Conservation (phyloP, 2,329 filamentous ascomycete genomes). For the Exophiala sp. region DNA sequence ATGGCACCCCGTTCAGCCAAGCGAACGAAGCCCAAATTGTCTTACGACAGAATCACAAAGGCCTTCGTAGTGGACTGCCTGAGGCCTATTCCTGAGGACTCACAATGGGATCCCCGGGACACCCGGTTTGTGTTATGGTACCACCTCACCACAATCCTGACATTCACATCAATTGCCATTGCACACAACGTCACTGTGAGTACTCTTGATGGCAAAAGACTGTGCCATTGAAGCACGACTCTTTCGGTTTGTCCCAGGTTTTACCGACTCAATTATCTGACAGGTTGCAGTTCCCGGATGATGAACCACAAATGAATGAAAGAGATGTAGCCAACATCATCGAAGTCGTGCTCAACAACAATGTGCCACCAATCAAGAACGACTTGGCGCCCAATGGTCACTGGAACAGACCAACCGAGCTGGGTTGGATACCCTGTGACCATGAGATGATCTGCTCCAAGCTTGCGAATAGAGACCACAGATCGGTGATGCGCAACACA, state of each 20-base stretch:
- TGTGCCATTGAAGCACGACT: no score
- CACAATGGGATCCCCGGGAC: conserved; percentile 5
- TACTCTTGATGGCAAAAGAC: no score
- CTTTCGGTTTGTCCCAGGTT: no score
- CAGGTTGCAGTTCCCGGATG: neutral
- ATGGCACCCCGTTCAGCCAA: neutral
- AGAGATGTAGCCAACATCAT: conserved; percentile 7
- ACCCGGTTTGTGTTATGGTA: conserved; percentile 19
- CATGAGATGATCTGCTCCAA: conserved; percentile 16
- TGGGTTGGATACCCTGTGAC: conserved; percentile 19
- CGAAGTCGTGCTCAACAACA: neutral
- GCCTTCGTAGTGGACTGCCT: neutral
- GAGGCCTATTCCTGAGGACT: no score
- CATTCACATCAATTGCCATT: conserved; percentile 8
- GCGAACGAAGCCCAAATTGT: neutral
- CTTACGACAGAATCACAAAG: conserved; percentile 1
- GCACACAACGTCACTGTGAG: conserved; percentile 5
- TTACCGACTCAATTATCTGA: no score
- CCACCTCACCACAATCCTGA: conserved; percentile 13
- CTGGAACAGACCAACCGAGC: conserved; percentile 4
- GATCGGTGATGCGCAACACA: conserved; percentile 4
- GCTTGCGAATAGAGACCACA: neutral
- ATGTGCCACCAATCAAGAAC: neutral
- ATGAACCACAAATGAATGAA: neutral
- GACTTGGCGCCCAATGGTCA: conserved; percentile 5